Conservation (phyloP, 2,329 filamentous ascomycete genomes). For the Fusarium pilosicola region DNA sequence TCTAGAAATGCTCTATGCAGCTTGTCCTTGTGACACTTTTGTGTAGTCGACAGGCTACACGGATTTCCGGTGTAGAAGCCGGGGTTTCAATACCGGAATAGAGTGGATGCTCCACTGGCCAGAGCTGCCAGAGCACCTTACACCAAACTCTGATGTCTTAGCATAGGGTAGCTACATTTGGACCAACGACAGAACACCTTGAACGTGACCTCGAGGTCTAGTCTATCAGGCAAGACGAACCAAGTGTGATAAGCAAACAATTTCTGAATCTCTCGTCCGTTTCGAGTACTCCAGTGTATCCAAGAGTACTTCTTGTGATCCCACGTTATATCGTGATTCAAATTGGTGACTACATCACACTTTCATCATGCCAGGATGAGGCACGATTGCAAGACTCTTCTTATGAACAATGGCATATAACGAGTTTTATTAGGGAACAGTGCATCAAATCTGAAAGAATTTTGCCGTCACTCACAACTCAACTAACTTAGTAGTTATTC, state of each 20-base stretch:
- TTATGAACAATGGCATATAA: fast-evolving
- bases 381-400: fast-evolving
- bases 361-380: fast-evolving
- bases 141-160: background rate
- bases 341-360: fast-evolving
- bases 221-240: background rate
- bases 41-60: background rate
- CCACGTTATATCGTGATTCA: too few relatives aligned
- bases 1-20: conserved; percentile 14
- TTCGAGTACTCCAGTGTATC: background rate
- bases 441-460: background rate
- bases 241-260: background rate
- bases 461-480: fast-evolving
- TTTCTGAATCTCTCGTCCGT: background rate
- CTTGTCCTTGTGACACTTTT: conserved; percentile 9
- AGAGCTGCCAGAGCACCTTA: background rate
- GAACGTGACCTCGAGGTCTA: background rate
- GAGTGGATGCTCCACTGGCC: background rate
- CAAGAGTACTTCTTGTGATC: background rate
- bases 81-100: conserved; percentile 1
- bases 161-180: background rate
- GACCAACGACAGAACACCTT: background rate
- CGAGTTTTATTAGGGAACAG: background rate
- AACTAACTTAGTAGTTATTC: fast-evolving
- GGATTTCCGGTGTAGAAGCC: background rate